Base-by-base conservation (phyloP, 345 rosid species). In the Citrus australasica region DNA sequence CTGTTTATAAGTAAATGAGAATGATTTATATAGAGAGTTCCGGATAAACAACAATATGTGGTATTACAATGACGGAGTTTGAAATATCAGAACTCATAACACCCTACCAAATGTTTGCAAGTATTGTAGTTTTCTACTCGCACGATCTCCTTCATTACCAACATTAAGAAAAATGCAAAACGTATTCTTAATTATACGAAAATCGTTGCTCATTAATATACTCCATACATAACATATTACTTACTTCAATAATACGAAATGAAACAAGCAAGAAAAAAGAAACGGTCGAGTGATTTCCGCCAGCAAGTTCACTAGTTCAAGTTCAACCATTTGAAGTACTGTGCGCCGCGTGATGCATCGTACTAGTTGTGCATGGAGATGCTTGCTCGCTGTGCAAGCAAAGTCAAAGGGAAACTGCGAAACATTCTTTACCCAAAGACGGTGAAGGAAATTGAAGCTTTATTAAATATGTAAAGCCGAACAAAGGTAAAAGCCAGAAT, bases 341-440 rank as follows among this genome's bases (percentile, higher is more conserved):
- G 11, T 24, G 24, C 7, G 65, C 1, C 65, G 67, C 53, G 73
- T 56, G 71, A 53, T 67, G 63, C 69, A 7, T 62, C 65, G 37
- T 76, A 63, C 25, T 35, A 2, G 40, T 33, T 2, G n/a, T 33
- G 40, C 32, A 73, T 5, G 3, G 19, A 60, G 73, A 84, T 78
- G 79, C 80, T 84, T 75, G 40, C 82, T 35, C 40, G 17, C 38
- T 2, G 9, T 48, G 76, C 84, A 81, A 81, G 84, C 21, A 80
- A 84, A 78, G 84, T 37, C 58, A 19, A 19, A 53, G 56, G 19
- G 56, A 53, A 17, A 17, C 56, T 37, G 9, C 22, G 42, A 25
- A 56, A 32, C 35, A 79, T 79, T 42, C 80, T 73, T 79, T 27
- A 16, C 65, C 74, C 0, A 68, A 51, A 9, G 2, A 46, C 2